Conservation (phyloP, 768 basidiomycete species). For the Fomitopsis serialis region DNA sequence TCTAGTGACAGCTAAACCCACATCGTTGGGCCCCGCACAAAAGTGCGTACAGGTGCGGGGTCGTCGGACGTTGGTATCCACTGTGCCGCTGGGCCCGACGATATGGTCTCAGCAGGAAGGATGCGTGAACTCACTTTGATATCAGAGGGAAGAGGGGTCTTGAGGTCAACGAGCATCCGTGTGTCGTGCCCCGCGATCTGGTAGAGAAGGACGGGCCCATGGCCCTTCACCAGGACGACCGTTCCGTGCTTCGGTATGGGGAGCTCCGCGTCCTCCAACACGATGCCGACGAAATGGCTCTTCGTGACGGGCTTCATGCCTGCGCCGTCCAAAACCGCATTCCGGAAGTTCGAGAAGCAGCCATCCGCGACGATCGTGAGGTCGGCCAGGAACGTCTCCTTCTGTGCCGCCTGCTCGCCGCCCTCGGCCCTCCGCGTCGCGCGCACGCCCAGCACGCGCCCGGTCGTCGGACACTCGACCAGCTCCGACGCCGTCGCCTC, state of each 20-base stretch:
- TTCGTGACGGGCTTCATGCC: conserved; percentile 48
- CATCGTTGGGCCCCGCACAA: too few relatives aligned
- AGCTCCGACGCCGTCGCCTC: conserved; percentile 83
- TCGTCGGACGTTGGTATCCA: too few relatives aligned
- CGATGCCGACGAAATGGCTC: conserved; percentile 80
- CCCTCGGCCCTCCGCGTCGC: conserved; percentile 46
- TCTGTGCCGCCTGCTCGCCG: conserved; percentile 29
- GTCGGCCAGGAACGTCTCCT: conserved; percentile 61
- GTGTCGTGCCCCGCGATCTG: conserved; percentile 88
- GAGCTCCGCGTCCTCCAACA: conserved; percentile 71
- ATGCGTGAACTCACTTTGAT: conserved; percentile 47
- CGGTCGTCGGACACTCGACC: conserved; percentile 48
- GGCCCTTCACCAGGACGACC: conserved; percentile 72
- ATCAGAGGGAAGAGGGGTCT: conserved; percentile 75
- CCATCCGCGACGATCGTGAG: conserved; percentile 91
- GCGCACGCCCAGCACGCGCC: conserved; percentile 61
- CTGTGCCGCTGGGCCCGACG: too few relatives aligned
- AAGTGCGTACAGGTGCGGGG: too few relatives aligned
- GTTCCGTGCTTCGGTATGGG: conserved; percentile 81
- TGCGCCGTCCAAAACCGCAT: conserved; percentile 50
- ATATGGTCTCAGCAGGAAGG: not conserved
- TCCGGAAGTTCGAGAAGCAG: conserved; percentile 90
- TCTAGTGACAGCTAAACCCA: too few relatives aligned
- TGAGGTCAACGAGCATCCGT: conserved; percentile 89
- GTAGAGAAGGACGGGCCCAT: conserved; percentile 89